A percentile compares a stretch with the other conserved stretches of the same genome.
phyloP scores from a whole-genome alignment of 768 basidiomycete species.

The Collybia sordida region DNA sequence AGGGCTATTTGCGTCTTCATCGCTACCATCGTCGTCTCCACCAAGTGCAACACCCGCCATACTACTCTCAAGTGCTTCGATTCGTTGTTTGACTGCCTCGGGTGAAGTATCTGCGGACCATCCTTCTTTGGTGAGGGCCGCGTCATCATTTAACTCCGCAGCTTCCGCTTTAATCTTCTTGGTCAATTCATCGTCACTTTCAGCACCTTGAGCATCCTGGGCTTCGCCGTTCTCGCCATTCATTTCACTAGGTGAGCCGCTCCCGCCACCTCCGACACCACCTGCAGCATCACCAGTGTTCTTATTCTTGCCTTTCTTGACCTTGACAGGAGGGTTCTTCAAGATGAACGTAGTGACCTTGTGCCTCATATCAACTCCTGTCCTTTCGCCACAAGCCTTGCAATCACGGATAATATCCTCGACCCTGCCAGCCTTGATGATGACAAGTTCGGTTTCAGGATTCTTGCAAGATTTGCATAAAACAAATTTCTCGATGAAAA shows the following conservation, averaged over 20 bases:
- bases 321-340: conserved; percentile 94
- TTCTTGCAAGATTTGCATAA: conserved; percentile 98
- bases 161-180: conserved; percentile 92
- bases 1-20: conserved; percentile 84
- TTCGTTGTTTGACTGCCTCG: conserved; percentile 83
- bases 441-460: conserved; percentile 94
- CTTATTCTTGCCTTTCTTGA: conserved; percentile 70
- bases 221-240: conserved; percentile 34
- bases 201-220: conserved; percentile 53
- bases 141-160: conserved; percentile 65
- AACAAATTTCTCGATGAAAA: conserved; percentile 98
- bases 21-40: conserved; percentile 85
- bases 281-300: conserved; percentile 33
- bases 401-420: conserved; percentile 95
- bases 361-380: conserved; percentile 93
- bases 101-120: conserved; percentile 94
- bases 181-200: conserved; percentile 86
- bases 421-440: conserved; percentile 76
- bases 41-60: conserved; percentile 53
- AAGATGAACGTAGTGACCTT: conserved; percentile 95
- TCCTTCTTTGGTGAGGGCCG: conserved; percentile 65
- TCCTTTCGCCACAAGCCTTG: conserved; percentile 96
- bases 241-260: conserved; percentile 14
- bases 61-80: conserved; percentile 64
- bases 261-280: conserved; percentile 21